phyloP scores from a whole-genome alignment of 495 filamentous ascomycete genomes.

The Niebla homalea region DNA sequence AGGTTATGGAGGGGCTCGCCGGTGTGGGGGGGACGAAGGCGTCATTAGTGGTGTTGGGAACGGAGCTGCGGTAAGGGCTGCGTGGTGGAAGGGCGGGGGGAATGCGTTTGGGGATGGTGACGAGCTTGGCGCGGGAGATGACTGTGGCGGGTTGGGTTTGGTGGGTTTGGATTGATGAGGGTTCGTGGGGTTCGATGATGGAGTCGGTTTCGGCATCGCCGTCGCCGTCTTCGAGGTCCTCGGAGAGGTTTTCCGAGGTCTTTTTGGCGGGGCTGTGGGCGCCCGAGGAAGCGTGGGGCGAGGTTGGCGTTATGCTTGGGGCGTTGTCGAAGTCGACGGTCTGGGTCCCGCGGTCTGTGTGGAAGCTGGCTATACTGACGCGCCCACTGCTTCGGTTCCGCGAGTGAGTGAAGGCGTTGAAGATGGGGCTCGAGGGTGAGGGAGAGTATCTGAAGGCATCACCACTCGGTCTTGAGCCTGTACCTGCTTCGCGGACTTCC shows the following conservation, averaged over 20 bases:
- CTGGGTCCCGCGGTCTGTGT: constrained; percentile 39
- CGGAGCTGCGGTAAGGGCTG: constrained; percentile 35
- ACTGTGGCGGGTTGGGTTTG: constrained; percentile 35
- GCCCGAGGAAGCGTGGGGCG: constrained; percentile 17
- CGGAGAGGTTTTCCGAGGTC: constrained; percentile 25
- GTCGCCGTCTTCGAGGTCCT: constrained; percentile 20
- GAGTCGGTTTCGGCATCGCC: constrained; percentile 2
- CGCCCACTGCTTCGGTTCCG: constrained; percentile 56
- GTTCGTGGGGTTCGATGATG: constrained; percentile 21
- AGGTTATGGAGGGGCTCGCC: constrained; percentile 3
- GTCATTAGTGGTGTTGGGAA: not conserved
- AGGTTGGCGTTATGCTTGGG: constrained; percentile 25
- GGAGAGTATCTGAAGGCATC: constrained; percentile 73
- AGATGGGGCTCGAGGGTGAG: constrained; percentile 64
- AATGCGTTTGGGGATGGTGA: constrained; percentile 59
- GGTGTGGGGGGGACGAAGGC: not conserved
- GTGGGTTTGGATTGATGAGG: constrained; percentile 23
- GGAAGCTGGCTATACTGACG: constrained; percentile 42
- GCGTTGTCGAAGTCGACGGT: constrained; percentile 43
- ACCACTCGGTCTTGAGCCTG: constrained; percentile 49
- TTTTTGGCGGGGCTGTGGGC: constrained; percentile 21
- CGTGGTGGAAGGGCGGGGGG: constrained; percentile 51
- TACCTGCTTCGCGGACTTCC: constrained; percentile 76
- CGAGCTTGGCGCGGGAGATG: constrained; percentile 49
- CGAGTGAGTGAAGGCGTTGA: constrained; percentile 40